phyloP scores from a whole-genome alignment of 495 filamentous ascomycete species.

The Aspergillus bertholletiae region DNA sequence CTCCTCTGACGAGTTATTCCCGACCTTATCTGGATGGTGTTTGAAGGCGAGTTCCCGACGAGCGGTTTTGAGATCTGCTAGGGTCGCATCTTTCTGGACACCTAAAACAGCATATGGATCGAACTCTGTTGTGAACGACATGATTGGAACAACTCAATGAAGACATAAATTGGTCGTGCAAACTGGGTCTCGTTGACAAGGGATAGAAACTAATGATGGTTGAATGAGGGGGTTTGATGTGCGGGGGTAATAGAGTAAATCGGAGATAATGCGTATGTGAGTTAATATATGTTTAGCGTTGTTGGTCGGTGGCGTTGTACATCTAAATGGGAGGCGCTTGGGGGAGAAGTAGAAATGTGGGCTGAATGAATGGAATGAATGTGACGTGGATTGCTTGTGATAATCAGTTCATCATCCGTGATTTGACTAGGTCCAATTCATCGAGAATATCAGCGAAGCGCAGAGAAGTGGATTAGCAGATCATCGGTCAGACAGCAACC shows the following conservation, averaged over 20 bases:
- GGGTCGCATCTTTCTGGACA: constrained; percentile 68
- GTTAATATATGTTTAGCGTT: background rate
- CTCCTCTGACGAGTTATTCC: constrained; percentile 70
- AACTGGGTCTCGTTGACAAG: background rate
- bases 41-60: constrained; percentile 92
- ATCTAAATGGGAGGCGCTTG: background rate
- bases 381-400: background rate
- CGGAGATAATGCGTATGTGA: background rate
- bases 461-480: background rate
- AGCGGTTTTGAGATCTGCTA: constrained; percentile 70
- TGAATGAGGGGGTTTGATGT: background rate
- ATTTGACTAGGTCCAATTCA: background rate
- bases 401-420: background rate
- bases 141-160: constrained; percentile 27
- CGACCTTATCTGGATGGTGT: constrained; percentile 93
- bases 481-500: background rate
- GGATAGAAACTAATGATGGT: background rate
- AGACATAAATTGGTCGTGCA: constrained; percentile 7
- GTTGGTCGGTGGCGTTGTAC: background rate
- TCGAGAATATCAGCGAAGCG: background rate
- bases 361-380: background rate
- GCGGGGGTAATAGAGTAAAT: no score
- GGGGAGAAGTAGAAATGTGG: background rate
- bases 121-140: constrained; percentile 61
- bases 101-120: constrained; percentile 85